Base-by-base conservation (phyloP, 768 basidiomycete species). In the Russula griseocarnosa region DNA sequence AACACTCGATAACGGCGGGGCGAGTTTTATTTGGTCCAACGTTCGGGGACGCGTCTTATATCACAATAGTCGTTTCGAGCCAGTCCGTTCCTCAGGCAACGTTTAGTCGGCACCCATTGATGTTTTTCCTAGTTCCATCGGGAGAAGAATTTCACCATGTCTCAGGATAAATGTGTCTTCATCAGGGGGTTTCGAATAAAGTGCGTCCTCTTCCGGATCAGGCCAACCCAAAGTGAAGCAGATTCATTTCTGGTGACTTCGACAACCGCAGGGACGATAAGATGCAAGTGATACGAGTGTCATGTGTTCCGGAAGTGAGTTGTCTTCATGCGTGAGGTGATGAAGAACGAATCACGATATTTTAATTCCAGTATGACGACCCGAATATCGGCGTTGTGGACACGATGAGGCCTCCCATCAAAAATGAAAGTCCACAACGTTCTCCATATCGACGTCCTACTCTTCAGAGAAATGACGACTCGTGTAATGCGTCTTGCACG, bases 101-200 rank as follows among this genome's bases (percentile, higher is more conserved):
- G 34, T 22, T 22, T n/a, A 22, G 11, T 36, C 34, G 0, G 4
- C 52, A 7, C 14, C 5, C 11, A 11, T 34, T 54, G 10, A 54
- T 14, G 13, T 34, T 52, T 36, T 36, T 36, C 13, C 53, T 20
- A 16, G 24, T 8, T 24, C 10, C 2, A 14, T 24, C 10, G 7
- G 10, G 20, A 26, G 22, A 18, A 38, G 1, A 24, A 61, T n/a
- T 22, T 11, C 20, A 20, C 6, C 10, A 54, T 13, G 22, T 34
- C 2, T 1, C 11, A 2, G 34, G 20, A 62, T 49, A 53, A 65
- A 24, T 65, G 63, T 20, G 54, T 65, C 16, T 65, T 65, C 28
- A 42, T 65, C n/a, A 54, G 53, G 46, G 63, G 63, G 5, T 65
- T 55, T 24, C 59, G 63, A 20, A 60, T 55, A 5, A 65, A 65